A percentile compares a stretch with the other conserved stretches of the same genome.
phyloP scores from a whole-genome alignment of 257 asterid species.

The Solanum acaule region DNA sequence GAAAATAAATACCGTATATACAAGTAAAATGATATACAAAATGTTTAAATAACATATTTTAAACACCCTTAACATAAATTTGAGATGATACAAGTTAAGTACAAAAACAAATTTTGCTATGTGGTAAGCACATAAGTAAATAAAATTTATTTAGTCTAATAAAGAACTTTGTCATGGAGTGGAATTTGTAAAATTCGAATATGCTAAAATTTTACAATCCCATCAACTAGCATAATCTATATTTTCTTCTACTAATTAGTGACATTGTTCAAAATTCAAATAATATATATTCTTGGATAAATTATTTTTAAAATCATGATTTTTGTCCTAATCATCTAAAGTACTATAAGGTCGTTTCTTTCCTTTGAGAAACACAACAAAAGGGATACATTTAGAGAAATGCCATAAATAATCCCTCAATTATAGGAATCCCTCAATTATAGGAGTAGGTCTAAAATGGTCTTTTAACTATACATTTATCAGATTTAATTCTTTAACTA shows the following conservation, averaged over 20 bases:
- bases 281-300: background rate
- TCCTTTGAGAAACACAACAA: background rate
- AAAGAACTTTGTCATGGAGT: background rate
- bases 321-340: background rate
- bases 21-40: too few species aligned
- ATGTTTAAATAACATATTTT: too few species aligned
- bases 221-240: background rate
- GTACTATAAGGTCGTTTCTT: background rate
- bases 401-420: background rate
- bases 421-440: too few species aligned
- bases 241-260: background rate
- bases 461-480: too few species aligned
- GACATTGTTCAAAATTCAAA: background rate
- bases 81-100: background rate
- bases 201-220: background rate
- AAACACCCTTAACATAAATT: too few species aligned
- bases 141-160: background rate
- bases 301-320: background rate
- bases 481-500: too few species aligned
- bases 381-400: background rate
- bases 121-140: background rate
- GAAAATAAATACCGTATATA: background rate
- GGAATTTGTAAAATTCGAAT: background rate
- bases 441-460: too few species aligned
- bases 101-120: background rate